Conservation (phyloP, 192 early-diverging fungal genomes). For the Coemansia sp. region DNA sequence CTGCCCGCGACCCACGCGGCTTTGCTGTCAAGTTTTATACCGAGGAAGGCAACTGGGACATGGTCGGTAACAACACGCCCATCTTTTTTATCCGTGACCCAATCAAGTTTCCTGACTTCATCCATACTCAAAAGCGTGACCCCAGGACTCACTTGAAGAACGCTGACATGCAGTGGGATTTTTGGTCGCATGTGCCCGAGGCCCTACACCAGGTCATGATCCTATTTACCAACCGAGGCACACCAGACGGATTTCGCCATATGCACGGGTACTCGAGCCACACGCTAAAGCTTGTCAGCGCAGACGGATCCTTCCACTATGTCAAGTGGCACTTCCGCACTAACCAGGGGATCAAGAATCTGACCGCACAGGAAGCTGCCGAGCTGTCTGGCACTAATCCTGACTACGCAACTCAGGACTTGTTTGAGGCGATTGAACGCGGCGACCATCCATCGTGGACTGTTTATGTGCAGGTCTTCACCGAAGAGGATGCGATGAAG, state of each 20-base stretch:
- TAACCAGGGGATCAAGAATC: slow-evolving; percentile 64
- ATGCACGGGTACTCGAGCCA: slow-evolving; percentile 85
- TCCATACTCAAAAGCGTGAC: slow-evolving; percentile 83
- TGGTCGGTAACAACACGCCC: slow-evolving; percentile 86
- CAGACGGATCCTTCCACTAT: slow-evolving; percentile 62
- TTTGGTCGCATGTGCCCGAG: slow-evolving; percentile 75
- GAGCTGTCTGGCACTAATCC: slow-evolving; percentile 56
- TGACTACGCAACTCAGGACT: slow-evolving; percentile 64
- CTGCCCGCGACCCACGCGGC: slow-evolving; percentile 78
- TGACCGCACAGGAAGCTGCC: slow-evolving; percentile 58
- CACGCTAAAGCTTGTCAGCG: slow-evolving; percentile 70
- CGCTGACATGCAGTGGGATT: slow-evolving; percentile 77
- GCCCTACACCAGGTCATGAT: slow-evolving; percentile 78
- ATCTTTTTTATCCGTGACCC: slow-evolving; percentile 83
- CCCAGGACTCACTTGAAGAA: slow-evolving; percentile 74
- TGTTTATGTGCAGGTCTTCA: slow-evolving; percentile 66
- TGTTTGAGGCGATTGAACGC: slow-evolving; percentile 64
- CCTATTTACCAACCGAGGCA: slow-evolving; percentile 79
- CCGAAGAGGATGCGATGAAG: slow-evolving; percentile 59
- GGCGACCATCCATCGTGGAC: slow-evolving; percentile 70
- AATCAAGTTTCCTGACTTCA: slow-evolving; percentile 79
- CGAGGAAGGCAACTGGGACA: slow-evolving; percentile 84
- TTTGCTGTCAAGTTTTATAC: slow-evolving; percentile 87
- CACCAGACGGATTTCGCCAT: slow-evolving; percentile 76
- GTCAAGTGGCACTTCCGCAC: slow-evolving; percentile 88